Evolutionary conservation across 2,329 filamentous ascomycete species (phyloP), one percentile per base, ranked within the genome.

Genomic region (Dactylellina sp.): DNA sequence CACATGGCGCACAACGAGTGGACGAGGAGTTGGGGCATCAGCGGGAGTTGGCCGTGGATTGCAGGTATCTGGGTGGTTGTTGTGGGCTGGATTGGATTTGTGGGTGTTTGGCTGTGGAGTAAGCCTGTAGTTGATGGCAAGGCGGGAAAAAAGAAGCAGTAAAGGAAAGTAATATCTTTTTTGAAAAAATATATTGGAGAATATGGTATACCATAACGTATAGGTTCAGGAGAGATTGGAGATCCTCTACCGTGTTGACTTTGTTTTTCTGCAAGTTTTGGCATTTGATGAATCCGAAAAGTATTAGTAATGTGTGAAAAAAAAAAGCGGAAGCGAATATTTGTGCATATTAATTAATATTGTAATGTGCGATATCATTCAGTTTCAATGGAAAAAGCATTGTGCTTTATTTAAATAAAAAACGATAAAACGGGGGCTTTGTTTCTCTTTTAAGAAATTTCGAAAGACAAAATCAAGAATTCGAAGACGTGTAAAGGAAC

Each of bases 1-100:
- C 95, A 99, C 84, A 95, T 97, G 83, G 95, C 95, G 6, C 95
- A 99, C 84, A 89, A 99, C 81, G 95, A 99, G 84, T 99, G 91
- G 87, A 91, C 93, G 32, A 87, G 95, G 79, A 96, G 91, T 81
- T 98, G 89, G 84, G 88, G 86, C 80, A 99, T 99, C 80, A 91
- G 87, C 75, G 93, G 89, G 44, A 94, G 93, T 1, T 98, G 92
- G 91, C 92, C 94, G 9, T 98, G 94, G 92, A 91, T 99, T 80
- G 86, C 89, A 0, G 94, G 95, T 71, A 91, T 98, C 74, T 91
- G 87, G 80, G 89, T 89, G 55, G 97, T 96, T 1, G 87, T 97
- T 63, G 85, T 84, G 9, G 95, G 93, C 6, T 99, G 93, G 86
- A 77, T 98, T 75, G 87, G 84, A 0, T 98, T 99, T 82, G 91